Base-by-base conservation (phyloP, 2,329 filamentous ascomycete genomes). In the Apiospora sp. region DNA sequence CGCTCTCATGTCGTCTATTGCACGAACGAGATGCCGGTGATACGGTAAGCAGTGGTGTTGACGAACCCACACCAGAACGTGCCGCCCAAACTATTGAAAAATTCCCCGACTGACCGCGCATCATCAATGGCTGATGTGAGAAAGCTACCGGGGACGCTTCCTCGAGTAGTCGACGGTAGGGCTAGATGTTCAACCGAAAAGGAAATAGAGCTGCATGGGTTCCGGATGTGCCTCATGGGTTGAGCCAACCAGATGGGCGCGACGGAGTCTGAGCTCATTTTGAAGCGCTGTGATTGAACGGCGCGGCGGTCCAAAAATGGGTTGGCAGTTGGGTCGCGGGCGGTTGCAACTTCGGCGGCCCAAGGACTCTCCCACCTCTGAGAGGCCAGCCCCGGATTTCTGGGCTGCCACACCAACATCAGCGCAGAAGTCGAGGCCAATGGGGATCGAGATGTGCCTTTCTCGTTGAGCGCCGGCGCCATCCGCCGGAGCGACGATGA, bases 1-100 rank as follows among this genome's bases (percentile, higher is more conserved):
- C 58, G 58, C 58, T 64, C 34, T n/a, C 58, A 41, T 64, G 58
- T 41, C 58, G 58, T 41, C 13, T 14, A 34, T 41, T 64, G 34
- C 58, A n/a, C 58, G 13, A 14, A 64, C 41, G 34, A 19, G 58
- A 14, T 64, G 58, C 34, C 34, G 54, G 19, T 13, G 24, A 34
- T 27, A 6, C n/a, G 34, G 27, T 19, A 49, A 27, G 49, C 27
- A 43, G 43, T 71, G 58, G 70, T 27, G 41, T 37, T 58, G 34
- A 24, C 30, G 58, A 75, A 71, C 49, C 16, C 70, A 71, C 61
- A 54, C 51, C 69, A 71, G 70, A 69, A 46, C 67, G 64, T 69
- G 34, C 71, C 75, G 72, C 73, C 64, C 69, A 71, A 73, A 41
- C 46, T 64, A 64, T 64, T 64, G 58, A 41, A 64, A 61, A 74